These are phyloP conservation scores for Candida nonsorbophila DNA, from an alignment of 805 yeast genomes.

Conservation along the genomic window DNA sequence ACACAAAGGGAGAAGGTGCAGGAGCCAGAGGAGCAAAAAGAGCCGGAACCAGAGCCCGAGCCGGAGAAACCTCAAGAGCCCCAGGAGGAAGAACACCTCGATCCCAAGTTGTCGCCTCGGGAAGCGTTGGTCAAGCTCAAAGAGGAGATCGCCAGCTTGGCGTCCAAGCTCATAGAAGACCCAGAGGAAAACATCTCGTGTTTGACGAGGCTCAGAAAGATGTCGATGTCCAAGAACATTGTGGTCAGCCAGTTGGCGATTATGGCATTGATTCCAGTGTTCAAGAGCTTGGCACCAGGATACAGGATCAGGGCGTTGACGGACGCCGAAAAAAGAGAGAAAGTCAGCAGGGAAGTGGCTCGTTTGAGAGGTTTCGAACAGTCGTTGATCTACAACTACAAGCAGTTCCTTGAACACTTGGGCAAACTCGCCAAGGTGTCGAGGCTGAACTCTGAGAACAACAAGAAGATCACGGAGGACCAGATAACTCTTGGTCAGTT, in stretches of 20 bases:
- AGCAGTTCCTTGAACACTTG: conserved; percentile 56
- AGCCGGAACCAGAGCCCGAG: conserved; percentile 8
- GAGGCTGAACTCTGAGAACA: conserved; percentile 30
- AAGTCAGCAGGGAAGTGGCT: conserved; percentile 78
- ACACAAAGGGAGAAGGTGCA: conserved; percentile 37
- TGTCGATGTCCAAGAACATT: conserved; percentile 63
- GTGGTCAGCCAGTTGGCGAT: conserved; percentile 68
- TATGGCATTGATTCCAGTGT: conserved; percentile 76
- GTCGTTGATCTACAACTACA: conserved; percentile 63
- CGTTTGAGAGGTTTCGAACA: conserved; percentile 79
- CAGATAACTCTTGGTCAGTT: conserved; percentile 46
- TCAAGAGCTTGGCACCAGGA: conserved; percentile 82
- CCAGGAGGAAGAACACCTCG: conserved; percentile 33
- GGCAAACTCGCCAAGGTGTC: conserved; percentile 36
- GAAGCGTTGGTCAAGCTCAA: conserved; percentile 59
- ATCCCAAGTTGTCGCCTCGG: conserved; percentile 42
- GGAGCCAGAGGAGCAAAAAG: conserved; percentile 16
- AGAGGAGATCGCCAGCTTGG: conserved; percentile 80
- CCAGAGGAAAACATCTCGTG: conserved; percentile 79
- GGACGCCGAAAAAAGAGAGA: conserved; percentile 76
- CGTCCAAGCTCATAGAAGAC: conserved; percentile 72
- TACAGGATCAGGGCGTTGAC: conserved; percentile 80
- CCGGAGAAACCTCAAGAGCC: conserved; percentile 8
- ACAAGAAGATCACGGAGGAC: conserved; percentile 21
- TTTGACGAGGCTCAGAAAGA: conserved; percentile 61